A percentile compares a stretch with the other conserved stretches of the same genome.
Conservation (phyloP, 2,329 filamentous ascomycete species). For the Phialocephala subalpina region DNA sequence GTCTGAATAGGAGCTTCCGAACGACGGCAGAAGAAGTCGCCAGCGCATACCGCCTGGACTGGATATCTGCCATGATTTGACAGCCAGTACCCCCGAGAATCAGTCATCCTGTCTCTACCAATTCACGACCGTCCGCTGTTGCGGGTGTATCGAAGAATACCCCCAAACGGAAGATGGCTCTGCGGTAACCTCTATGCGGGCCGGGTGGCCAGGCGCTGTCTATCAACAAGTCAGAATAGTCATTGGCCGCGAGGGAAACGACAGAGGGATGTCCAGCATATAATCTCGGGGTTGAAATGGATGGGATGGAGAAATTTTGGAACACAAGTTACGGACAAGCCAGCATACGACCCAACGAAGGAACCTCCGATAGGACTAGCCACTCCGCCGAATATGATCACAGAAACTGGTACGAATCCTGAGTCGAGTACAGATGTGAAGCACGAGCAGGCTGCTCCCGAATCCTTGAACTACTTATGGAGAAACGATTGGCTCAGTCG, state of each 20-base stretch:
- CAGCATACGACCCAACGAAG: neutral
- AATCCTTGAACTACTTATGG: neutral
- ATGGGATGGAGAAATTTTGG: conserved; percentile 15
- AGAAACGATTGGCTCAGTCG: neutral
- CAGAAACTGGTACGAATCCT: neutral
- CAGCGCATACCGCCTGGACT: conserved; percentile 36
- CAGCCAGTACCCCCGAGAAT: conserved; percentile 42
- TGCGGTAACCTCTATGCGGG: conserved; percentile 49
- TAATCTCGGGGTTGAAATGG: neutral
- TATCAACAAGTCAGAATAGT: conserved; percentile 31
- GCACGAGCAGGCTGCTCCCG: neutral
- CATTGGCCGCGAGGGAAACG: conserved; percentile 40
- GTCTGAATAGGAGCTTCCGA: conserved; percentile 22
- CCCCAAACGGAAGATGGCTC: conserved; percentile 49
- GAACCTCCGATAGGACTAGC: neutral
- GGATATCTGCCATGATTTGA: conserved; percentile 45
- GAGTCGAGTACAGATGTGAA: neutral
- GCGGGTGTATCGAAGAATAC: conserved; percentile 54
- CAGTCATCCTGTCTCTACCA: conserved; percentile 54
- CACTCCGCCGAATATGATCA: neutral
- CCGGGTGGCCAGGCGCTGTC: conserved; percentile 49
- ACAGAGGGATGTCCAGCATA: conserved; percentile 5
- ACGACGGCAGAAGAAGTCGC: conserved; percentile 14
- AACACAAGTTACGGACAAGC: conserved; percentile 13
- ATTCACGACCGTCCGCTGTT: conserved; percentile 48